Base-by-base conservation (phyloP, 139 green algal species). In the Chlamydomonas applanata region DNA sequence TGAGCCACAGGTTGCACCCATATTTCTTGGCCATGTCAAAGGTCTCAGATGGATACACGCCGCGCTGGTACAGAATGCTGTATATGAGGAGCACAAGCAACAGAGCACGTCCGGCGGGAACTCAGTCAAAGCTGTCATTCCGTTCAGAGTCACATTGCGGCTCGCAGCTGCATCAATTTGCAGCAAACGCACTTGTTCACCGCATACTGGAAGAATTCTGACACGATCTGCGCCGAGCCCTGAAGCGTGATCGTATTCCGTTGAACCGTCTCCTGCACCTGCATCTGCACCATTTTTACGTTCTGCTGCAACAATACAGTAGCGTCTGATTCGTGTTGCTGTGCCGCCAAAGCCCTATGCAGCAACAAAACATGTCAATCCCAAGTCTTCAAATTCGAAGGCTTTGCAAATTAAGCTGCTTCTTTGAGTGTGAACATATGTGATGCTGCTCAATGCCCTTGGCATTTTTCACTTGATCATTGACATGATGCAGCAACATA, bases 11-110 rank as follows among this genome's bases (percentile, higher is more conserved):
- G 16, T 79, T 86, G 9, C 98, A 88, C 11, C 95, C 95, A 84
- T 99, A 98, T 66, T 97, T 89, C 66, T 95, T 94, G 36, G 87
- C 84, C 22, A 81, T 72, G 75, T 96, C 82, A 72, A 99, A 99
- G 36, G 76, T 83, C 20, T 98, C 94, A 3, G 90, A 75, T 16
- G 91, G 91, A 68, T 99, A 99, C 14, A 99, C 89, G 20, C 95
- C 95, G n/a, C 95, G 87, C 74, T 98, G 94, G 78, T 98, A 99
- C 22, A 99, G 74, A 16, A 99, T 97, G 75, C 91, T 97, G 87
- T 75, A 76, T 22, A 54, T 14, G 53, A 27, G 29, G 3, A 60
- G 27, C 4, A n/a, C n/a, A 25, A 63, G 27, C 56, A 63, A 5
- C 5, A 11, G 17, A 5, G 19, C 54, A 63, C 14, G 54, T 63